Evolutionary conservation across 331 rosid species (phyloP), one percentile per base, ranked within the genome.

Genomic region (Erythrophleum ivorense): DNA sequence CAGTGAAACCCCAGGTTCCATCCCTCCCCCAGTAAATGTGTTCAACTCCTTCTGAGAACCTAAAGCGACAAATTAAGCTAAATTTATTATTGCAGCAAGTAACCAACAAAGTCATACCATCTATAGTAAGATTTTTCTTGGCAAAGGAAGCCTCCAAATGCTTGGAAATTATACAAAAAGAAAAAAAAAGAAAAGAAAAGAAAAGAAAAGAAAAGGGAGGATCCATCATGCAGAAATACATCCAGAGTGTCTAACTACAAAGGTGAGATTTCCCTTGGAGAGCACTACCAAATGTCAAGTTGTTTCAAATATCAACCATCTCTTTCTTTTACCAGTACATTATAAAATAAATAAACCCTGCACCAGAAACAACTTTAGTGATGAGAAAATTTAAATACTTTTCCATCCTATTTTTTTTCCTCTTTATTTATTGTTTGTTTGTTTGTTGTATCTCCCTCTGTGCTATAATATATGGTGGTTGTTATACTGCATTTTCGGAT

Each of bases 61-160:
- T 11, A 68, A 43, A 68, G 29, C 55, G 43, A 68, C 74, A 19
- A 41, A n/a, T 68, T 43, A 43, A 68, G 33, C 74, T 41, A 29
- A 68, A 68, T 68, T 68, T 31, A 48, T 7, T 21, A 46, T 46
- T 21, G 2, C 7, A 6, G 12, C 6, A 24, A 24, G 58, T 70
- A 46, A 70, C 5, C 10, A 48, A 9, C 40, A 70, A 21, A 46
- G 41, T 66, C 29, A 65, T 34, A 16, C 31, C 49, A 15, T 36
- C 48, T 66, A 38, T 3, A 3, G 7, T 66, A 18, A 38, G 48
- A 36, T 5, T 38, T 18, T 8, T 66, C 7, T 24, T 3, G 14
- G 48, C 14, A 66, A 66, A 66, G 29, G 29, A 66, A 38, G 71
- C 50, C 49, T 38, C 31, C 48, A 18, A 38, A 66, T 38, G 49